phyloP scores from a whole-genome alignment of 305 asterid genomes.

The Fraxinus platypoda region DNA sequence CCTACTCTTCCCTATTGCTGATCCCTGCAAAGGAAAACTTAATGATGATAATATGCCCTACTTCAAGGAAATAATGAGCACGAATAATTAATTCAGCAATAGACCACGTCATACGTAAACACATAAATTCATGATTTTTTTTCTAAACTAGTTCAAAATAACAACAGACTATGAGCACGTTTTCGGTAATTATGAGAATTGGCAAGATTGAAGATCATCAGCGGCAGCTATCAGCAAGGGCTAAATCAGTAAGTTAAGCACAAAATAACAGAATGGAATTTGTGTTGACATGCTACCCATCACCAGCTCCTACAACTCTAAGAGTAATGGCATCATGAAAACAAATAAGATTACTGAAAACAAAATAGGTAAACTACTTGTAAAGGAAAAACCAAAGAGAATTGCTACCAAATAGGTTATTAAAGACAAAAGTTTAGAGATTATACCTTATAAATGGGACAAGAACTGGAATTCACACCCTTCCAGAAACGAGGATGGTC shows the following conservation, averaged over 20 bases:
- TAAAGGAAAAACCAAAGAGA: background rate
- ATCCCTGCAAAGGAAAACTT: conserved; percentile 46
- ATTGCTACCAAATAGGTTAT: background rate
- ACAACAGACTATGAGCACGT: background rate
- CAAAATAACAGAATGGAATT: background rate
- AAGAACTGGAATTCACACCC: conserved; percentile 38
- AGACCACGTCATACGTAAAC: background rate
- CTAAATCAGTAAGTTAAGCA: background rate
- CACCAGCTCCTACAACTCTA: background rate
- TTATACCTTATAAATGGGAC: conserved; percentile 56
- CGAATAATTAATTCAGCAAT: background rate
- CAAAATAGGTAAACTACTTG: background rate
- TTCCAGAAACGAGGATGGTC: conserved; percentile 40
- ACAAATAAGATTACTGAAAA: background rate
- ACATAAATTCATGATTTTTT: background rate
- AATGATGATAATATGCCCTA: background rate
- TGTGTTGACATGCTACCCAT: background rate
- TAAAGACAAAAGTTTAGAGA: background rate
- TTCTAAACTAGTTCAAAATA: background rate
- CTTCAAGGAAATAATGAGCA: background rate
- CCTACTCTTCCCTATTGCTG: conserved; percentile 54
- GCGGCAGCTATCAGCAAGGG: background rate
- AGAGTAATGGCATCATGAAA: background rate
- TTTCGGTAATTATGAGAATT: background rate
- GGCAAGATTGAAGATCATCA: background rate